Conservation (phyloP, 768 basidiomycete genomes). For the Termitomyces sp. region DNA sequence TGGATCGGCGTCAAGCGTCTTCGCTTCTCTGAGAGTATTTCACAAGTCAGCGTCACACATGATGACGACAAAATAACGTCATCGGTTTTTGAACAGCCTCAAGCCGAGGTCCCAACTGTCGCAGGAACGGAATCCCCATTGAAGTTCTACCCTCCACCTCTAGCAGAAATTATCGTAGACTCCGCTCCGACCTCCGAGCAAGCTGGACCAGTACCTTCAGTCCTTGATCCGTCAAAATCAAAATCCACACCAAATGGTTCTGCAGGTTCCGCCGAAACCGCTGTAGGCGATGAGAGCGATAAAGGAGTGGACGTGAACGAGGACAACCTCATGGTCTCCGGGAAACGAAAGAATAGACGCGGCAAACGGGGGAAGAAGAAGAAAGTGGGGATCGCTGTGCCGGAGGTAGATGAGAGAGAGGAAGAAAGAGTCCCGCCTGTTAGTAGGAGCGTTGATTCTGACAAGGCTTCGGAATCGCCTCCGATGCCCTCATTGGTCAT, state of each 20-base stretch:
- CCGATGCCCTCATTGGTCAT: slow-evolving; percentile 17
- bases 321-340: slow-evolving; percentile 30
- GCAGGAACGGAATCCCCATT: not conserved
- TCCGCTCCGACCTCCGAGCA: not conserved
- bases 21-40: slow-evolving; percentile 2
- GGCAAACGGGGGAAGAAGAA: slow-evolving; percentile 51
- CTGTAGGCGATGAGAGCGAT: slow-evolving; percentile 54
- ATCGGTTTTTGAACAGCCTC: not conserved
- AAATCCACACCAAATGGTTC: slow-evolving; percentile 2
- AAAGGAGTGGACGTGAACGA: slow-evolving; percentile 34
- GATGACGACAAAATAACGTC: slow-evolving; percentile 4
- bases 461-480: slow-evolving; percentile 6
- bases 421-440: slow-evolving; percentile 21
- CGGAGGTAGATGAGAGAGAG: slow-evolving; percentile 34
- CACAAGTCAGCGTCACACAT: not conserved
- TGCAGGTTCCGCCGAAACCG: slow-evolving; percentile 8
- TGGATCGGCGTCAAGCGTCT: slow-evolving; percentile 25
- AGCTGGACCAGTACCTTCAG: not conserved
- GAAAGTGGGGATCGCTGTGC: slow-evolving; percentile 27
- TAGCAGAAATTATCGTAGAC: not conserved
- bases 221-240: not conserved
- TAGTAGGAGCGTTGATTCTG: slow-evolving; percentile 15
- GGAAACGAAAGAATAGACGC: not conserved
- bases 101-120: not conserved
- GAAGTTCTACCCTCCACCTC: not conserved